Evolutionary conservation across 1,284 basidiomycete genomes (phyloP), one percentile per base, ranked within the genome.

Genomic region (Volvariella volvacea): DNA sequence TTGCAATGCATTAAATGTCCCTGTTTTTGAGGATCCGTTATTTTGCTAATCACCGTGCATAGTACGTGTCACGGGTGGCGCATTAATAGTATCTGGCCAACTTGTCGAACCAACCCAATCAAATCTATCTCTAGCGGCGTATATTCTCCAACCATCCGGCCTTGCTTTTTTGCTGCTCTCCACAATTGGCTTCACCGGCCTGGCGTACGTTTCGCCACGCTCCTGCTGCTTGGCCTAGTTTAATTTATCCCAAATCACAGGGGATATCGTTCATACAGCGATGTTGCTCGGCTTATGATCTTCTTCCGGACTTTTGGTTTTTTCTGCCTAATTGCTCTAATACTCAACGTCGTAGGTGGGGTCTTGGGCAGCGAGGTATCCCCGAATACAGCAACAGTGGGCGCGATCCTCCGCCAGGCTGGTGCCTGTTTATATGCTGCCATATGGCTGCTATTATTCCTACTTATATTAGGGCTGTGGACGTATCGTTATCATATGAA

Each of bases 31-130:
- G n/a, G n/a, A n/a, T n/a, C n/a, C 43, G 48, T 39, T 10, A 42
- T 43, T 22, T 42, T n/a, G n/a, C n/a, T n/a, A n/a, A n/a, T n/a
- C n/a, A n/a, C n/a, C n/a, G n/a, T 48, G 2, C 22, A 14, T 44
- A 84, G 82, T 70, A 36, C 73, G 82, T 30, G 66, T 82, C 39
- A 60, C 77, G 2, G 75, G 73, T n/a, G 78, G 73, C 17, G 70
- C 72, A 8, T 58, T 83, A 15, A 61, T 77, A 20, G 62, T 85
- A 39, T 73, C 76, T 12, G 73, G 68, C 34, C 71, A 81, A 54
- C 43, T 67, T 22, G n/a, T 36, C 15, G 7, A 16, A 16, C 34
- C 34, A 36, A 55, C 55, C 25, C 70, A 71, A 39, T 56, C 49
- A 34, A 68, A 67, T 42, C 51, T 80, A 17, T 69, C 70, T 45